These are phyloP conservation scores for Suillus spraguei DNA, from an alignment of 768 basidiomycete genomes.

Conservation along the genomic window DNA sequence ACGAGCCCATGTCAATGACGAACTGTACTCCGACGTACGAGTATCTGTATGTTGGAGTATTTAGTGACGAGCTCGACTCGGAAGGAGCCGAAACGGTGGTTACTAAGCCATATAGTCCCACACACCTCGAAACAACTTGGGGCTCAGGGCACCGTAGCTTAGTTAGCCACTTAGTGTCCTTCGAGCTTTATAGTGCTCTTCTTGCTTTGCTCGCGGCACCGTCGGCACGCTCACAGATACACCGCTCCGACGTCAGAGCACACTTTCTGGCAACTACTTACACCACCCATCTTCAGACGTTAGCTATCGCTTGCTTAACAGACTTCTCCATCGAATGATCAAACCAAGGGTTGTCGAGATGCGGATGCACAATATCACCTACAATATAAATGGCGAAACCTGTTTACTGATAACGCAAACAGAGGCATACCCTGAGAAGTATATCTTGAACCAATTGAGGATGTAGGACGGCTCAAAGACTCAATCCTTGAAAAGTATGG, in stretches of 20 bases:
- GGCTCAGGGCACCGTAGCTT: too few species aligned
- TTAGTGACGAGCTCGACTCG: too few species aligned
- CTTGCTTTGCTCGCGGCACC: too few species aligned
- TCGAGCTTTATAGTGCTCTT: too few species aligned
- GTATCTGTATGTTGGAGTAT: too few species aligned
- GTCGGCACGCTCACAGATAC: too few species aligned
- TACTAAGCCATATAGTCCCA: too few species aligned
- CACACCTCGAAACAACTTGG: too few species aligned
- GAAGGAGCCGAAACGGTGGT: too few species aligned
- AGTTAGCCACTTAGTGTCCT: too few species aligned
- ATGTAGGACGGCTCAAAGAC: background rate
- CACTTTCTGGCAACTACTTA: too few species aligned
- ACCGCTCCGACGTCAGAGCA: too few species aligned
- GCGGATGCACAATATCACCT: background rate
- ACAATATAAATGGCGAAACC: background rate
- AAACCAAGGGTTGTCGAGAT: slow-evolving; percentile 35
- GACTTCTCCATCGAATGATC: slow-evolving; percentile 47
- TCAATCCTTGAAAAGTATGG: background rate
- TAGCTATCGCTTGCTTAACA: slow-evolving; percentile 38
- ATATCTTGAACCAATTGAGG: background rate
- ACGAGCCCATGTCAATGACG: slow-evolving; percentile 40
- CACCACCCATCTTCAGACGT: slow-evolving; percentile 45
- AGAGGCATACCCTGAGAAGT: background rate
- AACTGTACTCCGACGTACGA: slow-evolving; percentile 57
- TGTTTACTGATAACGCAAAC: background rate